These are phyloP conservation scores for Mariannaea sp. DNA, from an alignment of 2,329 filamentous ascomycete genomes.

Conservation along the genomic window DNA sequence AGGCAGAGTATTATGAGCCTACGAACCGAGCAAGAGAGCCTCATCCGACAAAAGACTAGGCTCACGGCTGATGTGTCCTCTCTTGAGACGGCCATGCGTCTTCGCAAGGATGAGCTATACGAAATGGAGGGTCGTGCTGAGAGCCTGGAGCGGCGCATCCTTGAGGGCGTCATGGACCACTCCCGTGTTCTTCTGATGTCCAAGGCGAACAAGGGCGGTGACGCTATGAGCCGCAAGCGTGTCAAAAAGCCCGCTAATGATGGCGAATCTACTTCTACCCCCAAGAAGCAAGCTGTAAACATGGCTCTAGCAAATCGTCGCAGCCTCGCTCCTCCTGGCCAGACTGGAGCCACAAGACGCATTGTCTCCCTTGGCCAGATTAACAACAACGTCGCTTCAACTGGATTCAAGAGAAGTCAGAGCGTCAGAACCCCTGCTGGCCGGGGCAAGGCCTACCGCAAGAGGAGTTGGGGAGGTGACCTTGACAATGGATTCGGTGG, in stretches of 20 bases:
- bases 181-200: conserved; percentile 86
- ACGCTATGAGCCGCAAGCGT: conserved; percentile 64
- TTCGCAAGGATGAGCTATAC: conserved; percentile 88
- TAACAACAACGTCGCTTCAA: conserved; percentile 69
- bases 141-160: conserved; percentile 84
- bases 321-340: conserved; percentile 51
- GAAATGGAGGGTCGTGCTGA: conserved; percentile 91
- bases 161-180: conserved; percentile 96
- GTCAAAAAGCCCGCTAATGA: conserved; percentile 48
- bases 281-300: conserved; percentile 49
- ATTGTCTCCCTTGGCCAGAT: conserved; percentile 94
- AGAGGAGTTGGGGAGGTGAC: conserved; percentile 70
- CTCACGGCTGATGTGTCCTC: conserved; percentile 86
- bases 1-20: conserved; percentile 62
- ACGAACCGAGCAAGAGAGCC: conserved; percentile 72
- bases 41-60: conserved; percentile 77
- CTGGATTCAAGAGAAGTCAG: conserved; percentile 75
- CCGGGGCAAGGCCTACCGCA: conserved; percentile 56
- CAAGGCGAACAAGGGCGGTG: conserved; percentile 60
- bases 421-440: conserved; percentile 69
- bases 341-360: conserved; percentile 68
- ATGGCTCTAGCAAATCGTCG: conserved; percentile 59
- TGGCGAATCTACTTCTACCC: conserved; percentile 32
- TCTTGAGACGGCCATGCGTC: conserved; percentile 84
- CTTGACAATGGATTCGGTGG: conserved; percentile 55